Conservation (phyloP, 2,329 filamentous ascomycete genomes). For the Pestalotiopsis sp. region DNA sequence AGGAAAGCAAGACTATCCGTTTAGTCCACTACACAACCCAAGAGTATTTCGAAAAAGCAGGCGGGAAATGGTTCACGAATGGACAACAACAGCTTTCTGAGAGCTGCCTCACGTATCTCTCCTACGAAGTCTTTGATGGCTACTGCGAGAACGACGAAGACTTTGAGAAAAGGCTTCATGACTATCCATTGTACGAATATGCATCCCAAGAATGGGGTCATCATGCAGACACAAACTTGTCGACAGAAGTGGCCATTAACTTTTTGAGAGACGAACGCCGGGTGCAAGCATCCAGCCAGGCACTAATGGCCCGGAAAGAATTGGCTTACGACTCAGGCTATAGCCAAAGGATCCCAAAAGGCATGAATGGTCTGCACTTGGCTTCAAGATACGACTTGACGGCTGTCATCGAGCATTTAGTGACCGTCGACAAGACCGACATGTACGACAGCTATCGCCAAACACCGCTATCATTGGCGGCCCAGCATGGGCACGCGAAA, state of each 20-base stretch:
- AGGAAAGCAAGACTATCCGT: conserved; percentile 37
- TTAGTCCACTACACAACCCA: conserved; percentile 48
- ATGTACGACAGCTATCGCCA: too few relatives aligned
- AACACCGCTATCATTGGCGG: neutral
- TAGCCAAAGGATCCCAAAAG: neutral
- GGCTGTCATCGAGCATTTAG: too few relatives aligned
- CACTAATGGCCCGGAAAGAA: neutral
- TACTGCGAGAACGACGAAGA: neutral
- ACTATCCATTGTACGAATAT: conserved; percentile 15
- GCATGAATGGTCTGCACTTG: conserved; percentile 7
- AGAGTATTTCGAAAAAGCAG: conserved; percentile 40
- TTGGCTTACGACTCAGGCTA: too few relatives aligned
- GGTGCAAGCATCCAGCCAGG: conserved; percentile 1
- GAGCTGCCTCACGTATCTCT: conserved; percentile 38
- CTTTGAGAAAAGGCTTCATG: conserved; percentile 8
- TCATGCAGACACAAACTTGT: conserved; percentile 2
- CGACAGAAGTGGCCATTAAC: neutral
- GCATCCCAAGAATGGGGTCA: conserved; percentile 15
- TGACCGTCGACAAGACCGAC: too few relatives aligned
- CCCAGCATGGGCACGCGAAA: neutral
- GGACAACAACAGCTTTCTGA: neutral
- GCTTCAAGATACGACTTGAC: neutral
- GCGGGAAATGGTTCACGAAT: conserved; percentile 30
- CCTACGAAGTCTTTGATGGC: conserved; percentile 23
- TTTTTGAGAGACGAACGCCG: conserved; percentile 2